Percentiles rank a stretch among this genome's conserved stretches.
Evolutionary conservation across 768 basidiomycete genomes (phyloP).

Genomic region (Termitomyces sp.): DNA sequence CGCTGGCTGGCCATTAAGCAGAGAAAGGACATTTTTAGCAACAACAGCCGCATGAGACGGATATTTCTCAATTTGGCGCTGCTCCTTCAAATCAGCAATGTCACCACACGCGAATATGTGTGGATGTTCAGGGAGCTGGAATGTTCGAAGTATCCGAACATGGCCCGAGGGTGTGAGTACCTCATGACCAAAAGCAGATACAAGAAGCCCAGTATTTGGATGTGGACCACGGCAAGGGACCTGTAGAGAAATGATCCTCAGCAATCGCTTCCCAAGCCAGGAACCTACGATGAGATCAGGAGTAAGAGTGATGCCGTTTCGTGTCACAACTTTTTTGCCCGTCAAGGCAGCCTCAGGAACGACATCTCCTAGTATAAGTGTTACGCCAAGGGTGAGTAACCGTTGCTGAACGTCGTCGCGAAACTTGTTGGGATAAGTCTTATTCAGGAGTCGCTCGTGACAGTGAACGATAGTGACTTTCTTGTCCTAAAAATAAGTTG

Average conservation of each 20-base stretch:
- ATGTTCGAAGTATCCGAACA: slow-evolving; percentile 50
- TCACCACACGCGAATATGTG: slow-evolving; percentile 65
- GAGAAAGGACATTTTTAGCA: slow-evolving; percentile 40
- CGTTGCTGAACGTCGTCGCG: slow-evolving; percentile 40
- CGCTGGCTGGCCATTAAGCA: slow-evolving; percentile 30
- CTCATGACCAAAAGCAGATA: slow-evolving; percentile 28
- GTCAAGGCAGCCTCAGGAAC: slow-evolving; percentile 32
- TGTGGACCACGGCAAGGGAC: slow-evolving; percentile 34
- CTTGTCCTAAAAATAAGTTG: slow-evolving; percentile 25
- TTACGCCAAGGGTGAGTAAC: slow-evolving; percentile 37
- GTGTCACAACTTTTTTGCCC: slow-evolving; percentile 40
- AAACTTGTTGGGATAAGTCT: slow-evolving; percentile 47
- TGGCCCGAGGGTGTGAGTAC: slow-evolving; percentile 32
- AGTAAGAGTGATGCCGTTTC: slow-evolving; percentile 39
- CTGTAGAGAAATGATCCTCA: slow-evolving; percentile 12
- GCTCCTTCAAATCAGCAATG: slow-evolving; percentile 55
- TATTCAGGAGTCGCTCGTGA: slow-evolving; percentile 46
- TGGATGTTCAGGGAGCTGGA: slow-evolving; percentile 46
- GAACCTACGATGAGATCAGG: slow-evolving; percentile 55
- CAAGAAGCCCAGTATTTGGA: slow-evolving; percentile 49
- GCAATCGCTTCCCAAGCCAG: not conserved
- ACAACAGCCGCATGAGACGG: slow-evolving; percentile 38
- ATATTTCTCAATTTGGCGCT: slow-evolving; percentile 50
- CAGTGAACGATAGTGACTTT: slow-evolving; percentile 58
- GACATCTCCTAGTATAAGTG: slow-evolving; percentile 47